phyloP scores from a whole-genome alignment of 768 basidiomycete genomes.

The Pisolithus orientalis region DNA sequence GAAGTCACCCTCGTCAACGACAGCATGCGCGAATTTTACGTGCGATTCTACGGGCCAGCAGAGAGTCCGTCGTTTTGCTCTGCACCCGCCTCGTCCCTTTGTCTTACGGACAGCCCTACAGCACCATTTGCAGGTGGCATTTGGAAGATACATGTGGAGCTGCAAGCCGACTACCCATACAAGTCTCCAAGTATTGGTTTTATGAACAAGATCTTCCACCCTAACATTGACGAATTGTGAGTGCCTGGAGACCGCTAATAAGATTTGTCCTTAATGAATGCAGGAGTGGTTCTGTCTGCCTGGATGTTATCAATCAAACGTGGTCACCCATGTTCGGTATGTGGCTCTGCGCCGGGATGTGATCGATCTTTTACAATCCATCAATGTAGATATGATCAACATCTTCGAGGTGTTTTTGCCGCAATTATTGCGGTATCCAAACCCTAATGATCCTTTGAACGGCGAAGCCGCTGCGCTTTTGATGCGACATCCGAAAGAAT shows the following conservation, averaged over 20 bases:
- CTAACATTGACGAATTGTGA: conserved; percentile 97
- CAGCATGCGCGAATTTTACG: conserved; percentile 98
- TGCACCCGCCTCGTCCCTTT: background rate
- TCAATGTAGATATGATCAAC: conserved; percentile 89
- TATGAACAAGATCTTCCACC: conserved; percentile 99
- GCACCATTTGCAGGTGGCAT: conserved; percentile 97
- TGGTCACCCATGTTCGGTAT: conserved; percentile 99
- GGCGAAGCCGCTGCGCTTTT: conserved; percentile 96
- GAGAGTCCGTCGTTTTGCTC: conserved; percentile 64
- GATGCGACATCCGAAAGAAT: conserved; percentile 96
- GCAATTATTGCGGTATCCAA: conserved; percentile 94
- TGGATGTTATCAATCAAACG: conserved; percentile 98
- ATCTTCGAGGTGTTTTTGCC: conserved; percentile 99
- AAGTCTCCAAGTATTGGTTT: conserved; percentile 99
- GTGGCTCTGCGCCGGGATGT: conserved; percentile 21
- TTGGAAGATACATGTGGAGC: conserved; percentile 99
- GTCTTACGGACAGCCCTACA: conserved; percentile 24
- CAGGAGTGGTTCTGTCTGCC: conserved; percentile 95
- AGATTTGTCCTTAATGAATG: conserved; percentile 4
- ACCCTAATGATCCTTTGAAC: conserved; percentile 96
- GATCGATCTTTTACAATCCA: conserved; percentile 1
- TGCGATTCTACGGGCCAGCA: conserved; percentile 87
- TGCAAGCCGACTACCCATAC: conserved; percentile 98
- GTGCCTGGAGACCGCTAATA: conserved; percentile 25
- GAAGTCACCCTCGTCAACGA: conserved; percentile 97